Base-by-base conservation (phyloP, 805 yeast species). In the Wickerhamiella musiphila region DNA sequence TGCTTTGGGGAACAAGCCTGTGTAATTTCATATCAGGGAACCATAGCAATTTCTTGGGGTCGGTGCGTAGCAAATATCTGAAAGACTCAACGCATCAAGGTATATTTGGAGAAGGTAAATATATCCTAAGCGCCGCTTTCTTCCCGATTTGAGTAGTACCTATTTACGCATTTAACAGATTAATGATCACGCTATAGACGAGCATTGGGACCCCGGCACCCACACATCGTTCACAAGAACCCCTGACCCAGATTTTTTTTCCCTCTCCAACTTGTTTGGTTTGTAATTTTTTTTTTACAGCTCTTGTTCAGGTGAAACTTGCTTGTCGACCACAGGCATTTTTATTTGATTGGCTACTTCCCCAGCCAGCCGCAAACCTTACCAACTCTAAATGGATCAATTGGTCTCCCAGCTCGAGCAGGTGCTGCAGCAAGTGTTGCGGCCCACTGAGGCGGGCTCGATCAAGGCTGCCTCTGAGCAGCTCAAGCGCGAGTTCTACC, bases 391-490 rank as follows among this genome's bases (percentile, higher is more conserved):
- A 15, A 38, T 38, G 41, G 41, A 43, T 37, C 37, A 33, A 29
- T 78, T 68, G 53, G 60, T 77, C 44, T 53, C 70, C 40, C 67
- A 73, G 29, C 65, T 84, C 53, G 93, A 79, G 59, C 76, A 68
- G 47, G 76, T 93, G 35, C 68, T 90, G 53, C 65, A 65, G 47
- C 76, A 73, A 52, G 77, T 81, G 30, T 67, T 78, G 46, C 71
- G 73, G 39, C 93, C 95, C n/a, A 78, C 76, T 51, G 45, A 48
- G 33, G 71, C 79, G 26, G 67, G 66, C 38, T 73, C 73, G 36
- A 75, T 86, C 54, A 84, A 83, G 53, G 73, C 67, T 40, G 96
- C 96, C 25, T 72, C 94, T 2, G 62, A 65, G 31, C 65, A 70
- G 43, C 67, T 90, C 49, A 70, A 75, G 49, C 64, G 70, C 41